A percentile compares a stretch with the other conserved stretches of the same genome.
These are phyloP conservation scores for Berberis thunbergii DNA, from an alignment of 164 flowering plant species.

Conservation along the genomic window DNA sequence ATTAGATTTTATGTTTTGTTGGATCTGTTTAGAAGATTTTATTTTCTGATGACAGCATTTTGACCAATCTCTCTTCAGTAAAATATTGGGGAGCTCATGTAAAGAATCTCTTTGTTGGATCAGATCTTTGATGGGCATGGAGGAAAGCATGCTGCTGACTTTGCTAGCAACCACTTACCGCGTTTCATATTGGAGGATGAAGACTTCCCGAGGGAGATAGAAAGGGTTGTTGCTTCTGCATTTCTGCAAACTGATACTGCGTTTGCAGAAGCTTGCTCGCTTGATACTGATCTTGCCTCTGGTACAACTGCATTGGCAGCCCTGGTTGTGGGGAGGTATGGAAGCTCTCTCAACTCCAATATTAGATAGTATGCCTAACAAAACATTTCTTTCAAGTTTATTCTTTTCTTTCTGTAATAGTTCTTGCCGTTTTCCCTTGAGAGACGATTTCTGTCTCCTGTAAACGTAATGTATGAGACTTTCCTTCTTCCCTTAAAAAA, in stretches of 20 bases:
- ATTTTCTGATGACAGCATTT: background rate
- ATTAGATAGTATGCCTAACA: background rate
- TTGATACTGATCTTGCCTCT: slow-evolving; percentile 74
- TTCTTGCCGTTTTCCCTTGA: background rate
- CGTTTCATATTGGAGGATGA: slow-evolving; percentile 66
- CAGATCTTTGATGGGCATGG: slow-evolving; percentile 98
- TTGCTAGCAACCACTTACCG: slow-evolving; percentile 72
- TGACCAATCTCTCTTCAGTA: background rate
- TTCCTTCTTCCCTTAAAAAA: too few relatives aligned
- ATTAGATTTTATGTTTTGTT: too few relatives aligned
- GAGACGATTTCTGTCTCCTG: background rate
- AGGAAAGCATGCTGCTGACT: slow-evolving; percentile 94
- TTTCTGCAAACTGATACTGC: slow-evolving; percentile 83
- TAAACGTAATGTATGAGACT: too few relatives aligned
- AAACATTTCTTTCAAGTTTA: background rate
- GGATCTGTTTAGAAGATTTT: background rate
- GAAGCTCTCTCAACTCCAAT: slow-evolving; percentile 1
- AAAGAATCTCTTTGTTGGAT: slow-evolving; percentile 3
- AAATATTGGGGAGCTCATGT: background rate
- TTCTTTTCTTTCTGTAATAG: background rate
- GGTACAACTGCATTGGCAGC: slow-evolving; percentile 96
- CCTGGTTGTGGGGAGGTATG: slow-evolving; percentile 75
- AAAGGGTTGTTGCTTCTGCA: slow-evolving; percentile 67
- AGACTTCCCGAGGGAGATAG: slow-evolving; percentile 73
- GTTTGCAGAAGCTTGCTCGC: slow-evolving; percentile 75